Evolutionary conservation across 106 monocot genomes (phyloP), one percentile per base, ranked within the genome.

Genomic region (Apostasia ramifera): DNA sequence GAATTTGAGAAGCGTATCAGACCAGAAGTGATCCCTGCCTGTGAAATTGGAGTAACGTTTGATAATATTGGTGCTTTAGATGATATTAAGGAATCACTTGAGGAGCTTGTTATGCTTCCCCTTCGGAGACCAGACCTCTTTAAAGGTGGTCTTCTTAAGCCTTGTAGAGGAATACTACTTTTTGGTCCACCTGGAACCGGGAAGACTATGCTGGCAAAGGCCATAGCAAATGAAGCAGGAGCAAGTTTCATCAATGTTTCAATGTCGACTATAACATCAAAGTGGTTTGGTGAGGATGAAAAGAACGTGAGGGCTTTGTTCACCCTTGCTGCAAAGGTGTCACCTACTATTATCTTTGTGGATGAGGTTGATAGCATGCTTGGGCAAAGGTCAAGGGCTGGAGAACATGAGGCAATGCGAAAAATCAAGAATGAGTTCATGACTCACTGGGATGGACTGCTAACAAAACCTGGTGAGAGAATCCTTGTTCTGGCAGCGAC

Each of bases 261-360:
- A 8, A 89, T 89, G 89, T 93, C 93, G 40, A 89, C 89, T 41
- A 82, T 93, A 13, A 93, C 93, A 8, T 93, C 93, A 66, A 93
- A 93, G 78, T 93, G 93, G 93, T 93, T 93, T 78, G 93, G 93
- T n/a, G 93, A 93, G 74, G 93, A 89, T 63, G 93, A 93, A 78
- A 93, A 93, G 48, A 89, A 89, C 71, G 86, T 89, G 8, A 77
- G 89, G 61, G 93, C 89, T n/a, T 72, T 93, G 68, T 93, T 93
- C 68, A 82, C 89, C 2, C 73, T 93, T 8, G 93, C 93, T 38
- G 84, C 89, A 44, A 93, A 89, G 73, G 86, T 93, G 2, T 83
- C 93, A 38, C 93, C 93, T 40, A 89, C 89, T 57, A 90, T 93
- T 26, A 84, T 93, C 14, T 93, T 93, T 62, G 84, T 93, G 40